These are phyloP conservation scores for Sonneratia alba DNA, from an alignment of 345 rosid genomes.

Conservation along the genomic window DNA sequence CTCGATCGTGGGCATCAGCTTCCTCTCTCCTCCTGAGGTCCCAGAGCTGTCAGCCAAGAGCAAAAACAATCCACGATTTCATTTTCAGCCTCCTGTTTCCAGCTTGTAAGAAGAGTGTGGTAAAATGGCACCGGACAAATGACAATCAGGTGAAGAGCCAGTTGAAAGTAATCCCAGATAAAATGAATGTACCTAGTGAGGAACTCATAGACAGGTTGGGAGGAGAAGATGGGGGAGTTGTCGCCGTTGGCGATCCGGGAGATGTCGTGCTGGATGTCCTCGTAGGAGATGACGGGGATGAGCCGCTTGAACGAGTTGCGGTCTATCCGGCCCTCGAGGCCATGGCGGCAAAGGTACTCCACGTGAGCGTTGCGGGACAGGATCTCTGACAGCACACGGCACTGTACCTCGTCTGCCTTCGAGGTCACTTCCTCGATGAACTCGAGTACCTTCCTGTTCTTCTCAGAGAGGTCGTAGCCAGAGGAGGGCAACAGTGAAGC, in stretches of 20 bases:
- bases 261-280: slow-evolving; percentile 72
- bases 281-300: slow-evolving; percentile 74
- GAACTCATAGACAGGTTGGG: slow-evolving; percentile 89
- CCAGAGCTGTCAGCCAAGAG: slow-evolving; percentile 56
- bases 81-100: too few species aligned
- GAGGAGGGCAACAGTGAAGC: neutral
- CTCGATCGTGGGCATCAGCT: slow-evolving; percentile 69
- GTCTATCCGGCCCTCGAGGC: slow-evolving; percentile 51
- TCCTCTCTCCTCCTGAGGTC: slow-evolving; percentile 90
- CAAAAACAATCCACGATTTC: too few species aligned
- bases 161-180: too few species aligned
- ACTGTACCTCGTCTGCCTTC: slow-evolving; percentile 62
- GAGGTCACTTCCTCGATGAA: slow-evolving; percentile 76
- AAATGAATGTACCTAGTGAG: slow-evolving; percentile 53
- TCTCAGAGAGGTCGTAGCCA: slow-evolving; percentile 33
- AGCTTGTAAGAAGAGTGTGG: too few species aligned
- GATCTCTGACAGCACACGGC: slow-evolving; percentile 60
- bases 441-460: slow-evolving; percentile 47
- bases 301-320: slow-evolving; percentile 60
- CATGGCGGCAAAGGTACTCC: slow-evolving; percentile 67
- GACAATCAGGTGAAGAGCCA: too few species aligned
- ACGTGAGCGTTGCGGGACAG: slow-evolving; percentile 77
- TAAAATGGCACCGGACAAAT: too few species aligned
- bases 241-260: slow-evolving; percentile 90
- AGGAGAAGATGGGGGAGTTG: slow-evolving; percentile 69